Base-by-base conservation (phyloP, 2,329 filamentous ascomycete species). In the Talaromyces funiculosus region DNA sequence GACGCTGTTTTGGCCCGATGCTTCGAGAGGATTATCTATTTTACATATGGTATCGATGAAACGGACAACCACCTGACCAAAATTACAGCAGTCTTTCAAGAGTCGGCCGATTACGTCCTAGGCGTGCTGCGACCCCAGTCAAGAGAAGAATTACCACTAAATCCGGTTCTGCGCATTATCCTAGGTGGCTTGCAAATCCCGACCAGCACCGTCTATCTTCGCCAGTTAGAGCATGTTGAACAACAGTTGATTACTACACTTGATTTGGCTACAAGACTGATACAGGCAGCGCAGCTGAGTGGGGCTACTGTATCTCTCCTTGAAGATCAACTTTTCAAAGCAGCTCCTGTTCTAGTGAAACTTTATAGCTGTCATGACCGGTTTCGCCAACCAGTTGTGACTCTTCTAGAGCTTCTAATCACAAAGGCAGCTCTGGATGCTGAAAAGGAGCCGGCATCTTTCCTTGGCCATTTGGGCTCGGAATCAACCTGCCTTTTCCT, bases 401-500 rank as follows among this genome's bases (percentile, higher is more conserved):
- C 82, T 26, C 77, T 97, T 2, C 78, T 96, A 7, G 86, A 92
- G 63, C 84, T 86, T 10, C 76, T 96, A 18, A 86, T 96, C 29
- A 81, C 86, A 45, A 87, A 84, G 65, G 87, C 89, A 24, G 85
- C 87, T 24, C 84, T 84, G 63, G 68, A 77, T 55, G 78, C 81
- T 16, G 77, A 82, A 31, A 82, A 81, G n/a, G 92, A 97, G 66
- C 91, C 92, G 0, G 90, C 91, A n/a, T 97, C 93, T 6, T 81
- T 99, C n/a, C 84, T 99, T 22, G 92, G 92, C 33, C 91, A 96
- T 70, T 80, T 99, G 6, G 92, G 92, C 1, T 83, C 90, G 9
- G 86, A 90, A 59, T 87, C 90, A 8, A 90, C 92, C 10, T 91
- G 90, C 67, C 88, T 89, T 40, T 96, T 99, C 70, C 80, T 99